phyloP scores from a whole-genome alignment of 495 filamentous ascomycete species.

The Ramalina intermedia region DNA sequence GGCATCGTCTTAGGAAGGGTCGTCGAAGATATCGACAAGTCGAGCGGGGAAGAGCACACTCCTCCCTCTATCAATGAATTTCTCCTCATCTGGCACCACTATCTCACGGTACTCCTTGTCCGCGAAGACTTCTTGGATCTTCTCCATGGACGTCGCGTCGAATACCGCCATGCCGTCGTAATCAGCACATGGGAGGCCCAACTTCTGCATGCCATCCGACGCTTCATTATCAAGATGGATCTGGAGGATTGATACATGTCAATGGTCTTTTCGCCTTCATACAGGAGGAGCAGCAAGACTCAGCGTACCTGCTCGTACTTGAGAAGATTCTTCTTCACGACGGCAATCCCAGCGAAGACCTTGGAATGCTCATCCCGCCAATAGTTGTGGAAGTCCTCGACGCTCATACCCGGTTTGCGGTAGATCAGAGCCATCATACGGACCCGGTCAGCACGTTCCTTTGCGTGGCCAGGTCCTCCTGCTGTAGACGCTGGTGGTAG shows the following conservation, averaged over 20 bases:
- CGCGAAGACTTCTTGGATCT: constrained; percentile 1
- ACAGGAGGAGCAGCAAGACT: neutral
- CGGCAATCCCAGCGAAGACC: neutral
- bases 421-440: constrained; percentile 1
- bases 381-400: constrained; percentile 5
- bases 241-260: neutral
- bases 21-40: neutral
- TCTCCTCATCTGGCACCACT: constrained; percentile 3
- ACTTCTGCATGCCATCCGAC: neutral
- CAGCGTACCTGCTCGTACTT: constrained; percentile 7
- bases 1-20: neutral
- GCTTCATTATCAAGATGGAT: constrained; percentile 1
- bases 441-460: constrained; percentile 1
- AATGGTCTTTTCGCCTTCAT: neutral
- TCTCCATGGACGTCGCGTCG: constrained; percentile 2
- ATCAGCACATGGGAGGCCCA: constrained; percentile 1
- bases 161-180: constrained; percentile 11
- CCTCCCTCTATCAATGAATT: constrained; percentile 3
- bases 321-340: constrained; percentile 6
- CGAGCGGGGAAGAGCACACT: neutral
- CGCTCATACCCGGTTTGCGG: constrained; percentile 9
- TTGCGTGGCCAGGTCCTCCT: neutral
- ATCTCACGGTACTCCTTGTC: constrained; percentile 4
- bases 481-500: neutral
- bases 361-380: constrained; percentile 3